A percentile compares a stretch with the other conserved stretches of the same genome.
phyloP scores from a whole-genome alignment of 2,329 filamentous ascomycete species.

The Diplodia corticola region DNA sequence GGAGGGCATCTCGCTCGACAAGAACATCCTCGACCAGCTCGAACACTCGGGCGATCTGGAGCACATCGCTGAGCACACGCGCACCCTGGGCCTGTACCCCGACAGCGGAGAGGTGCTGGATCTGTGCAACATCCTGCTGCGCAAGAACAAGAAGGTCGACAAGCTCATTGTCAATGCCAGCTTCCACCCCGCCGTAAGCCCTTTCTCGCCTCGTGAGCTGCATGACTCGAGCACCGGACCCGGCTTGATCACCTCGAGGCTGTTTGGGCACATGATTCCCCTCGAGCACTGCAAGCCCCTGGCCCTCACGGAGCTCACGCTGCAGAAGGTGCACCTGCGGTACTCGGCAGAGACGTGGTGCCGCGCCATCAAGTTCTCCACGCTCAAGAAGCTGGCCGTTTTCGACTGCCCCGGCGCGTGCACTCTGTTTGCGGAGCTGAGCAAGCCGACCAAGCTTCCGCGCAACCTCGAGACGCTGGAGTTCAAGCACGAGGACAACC shows the following conservation, averaged over 20 bases:
- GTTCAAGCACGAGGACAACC: slow-evolving; percentile 51
- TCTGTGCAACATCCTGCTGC: slow-evolving; percentile 45
- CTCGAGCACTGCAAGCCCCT: slow-evolving; percentile 50
- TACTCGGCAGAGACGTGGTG: slow-evolving; percentile 52
- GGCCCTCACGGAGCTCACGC: slow-evolving; percentile 45
- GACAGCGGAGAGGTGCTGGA: slow-evolving; percentile 48
- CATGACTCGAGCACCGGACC: slow-evolving; percentile 50
- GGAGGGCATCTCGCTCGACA: slow-evolving; percentile 50
- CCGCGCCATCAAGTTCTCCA: slow-evolving; percentile 48
- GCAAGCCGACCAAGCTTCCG: slow-evolving; percentile 47
- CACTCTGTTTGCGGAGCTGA: slow-evolving; percentile 49
- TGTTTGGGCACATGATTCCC: slow-evolving; percentile 50
- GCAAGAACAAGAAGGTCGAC: slow-evolving; percentile 45
- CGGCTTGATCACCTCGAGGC: slow-evolving; percentile 47
- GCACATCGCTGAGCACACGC: slow-evolving; percentile 44
- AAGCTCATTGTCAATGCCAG: slow-evolving; percentile 51
- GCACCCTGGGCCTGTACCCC: slow-evolving; percentile 50
- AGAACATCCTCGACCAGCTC: slow-evolving; percentile 43
- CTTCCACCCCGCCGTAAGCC: slow-evolving; percentile 43
- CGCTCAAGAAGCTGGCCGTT: slow-evolving; percentile 45
- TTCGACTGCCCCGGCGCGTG: slow-evolving; percentile 50
- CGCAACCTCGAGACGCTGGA: slow-evolving; percentile 48
- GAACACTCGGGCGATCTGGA: slow-evolving; percentile 44
- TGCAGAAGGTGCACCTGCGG: slow-evolving; percentile 49
- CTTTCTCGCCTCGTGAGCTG: slow-evolving; percentile 42